Base-by-base conservation (phyloP, 495 filamentous ascomycete genomes). In the Penicillium desertorum region DNA sequence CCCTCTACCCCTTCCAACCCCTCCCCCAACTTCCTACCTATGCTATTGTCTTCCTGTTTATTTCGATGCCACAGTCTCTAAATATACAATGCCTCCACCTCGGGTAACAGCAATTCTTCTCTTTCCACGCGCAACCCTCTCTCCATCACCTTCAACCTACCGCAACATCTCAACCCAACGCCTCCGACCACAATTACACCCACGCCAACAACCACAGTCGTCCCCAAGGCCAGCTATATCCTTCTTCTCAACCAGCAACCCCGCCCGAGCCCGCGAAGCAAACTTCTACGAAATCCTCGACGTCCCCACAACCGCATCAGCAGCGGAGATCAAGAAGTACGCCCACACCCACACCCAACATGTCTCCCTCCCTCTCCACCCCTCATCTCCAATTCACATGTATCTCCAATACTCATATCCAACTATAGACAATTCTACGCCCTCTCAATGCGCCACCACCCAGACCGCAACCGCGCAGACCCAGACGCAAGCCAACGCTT, bases 401-500 rank as follows among this genome's bases (percentile, higher is more conserved):
- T 8, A 39, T 7, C 5, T 0, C 36, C 17, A 17, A 39, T 39
- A 19, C 53, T 48, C 30, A 4, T 34, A 34, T 11, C 51, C 17
- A 45, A 42, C 32, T 44, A 37, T 47, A 27, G 70, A 60, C 86
- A 92, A 79, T 98, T 95, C 83, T 97, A 96, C 82, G 65, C 78
- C 62, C 88, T 98, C 69, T 96, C 91, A 73, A 94, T 96, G 75
- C 72, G 76, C 49, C 88, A 96, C 83, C 94, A 98, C 78, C 94
- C 94, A 14, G 94, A 98, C 83, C 86, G 82, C 73, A 94, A 98
- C 80, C 89, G 81, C 56, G 47, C 75, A 57, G 86, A 96, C 75
- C 87, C 89, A 1, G 69, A 78, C 58, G 89, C 94, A 56, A 76
- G 86, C 20, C 66, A 79, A 34, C 89, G 88, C 69, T 98, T 98